Evolutionary conservation across 805 yeast genomes (phyloP).

Genomic region (Starmerella floricola): DNA sequence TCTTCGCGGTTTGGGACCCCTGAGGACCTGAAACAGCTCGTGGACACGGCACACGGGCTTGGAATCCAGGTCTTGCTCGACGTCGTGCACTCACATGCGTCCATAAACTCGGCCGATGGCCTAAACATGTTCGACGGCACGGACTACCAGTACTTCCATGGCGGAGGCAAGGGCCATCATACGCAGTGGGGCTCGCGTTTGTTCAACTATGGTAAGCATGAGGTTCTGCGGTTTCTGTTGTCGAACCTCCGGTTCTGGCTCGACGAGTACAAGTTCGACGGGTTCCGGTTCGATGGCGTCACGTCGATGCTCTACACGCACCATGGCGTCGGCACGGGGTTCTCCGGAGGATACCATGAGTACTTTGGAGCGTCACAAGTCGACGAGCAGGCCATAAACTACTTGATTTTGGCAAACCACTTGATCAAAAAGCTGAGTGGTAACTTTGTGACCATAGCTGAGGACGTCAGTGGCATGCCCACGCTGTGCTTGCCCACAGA

Average conservation of each 20-base stretch:
- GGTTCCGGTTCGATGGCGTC: conserved; percentile 94
- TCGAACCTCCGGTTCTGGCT: conserved; percentile 74
- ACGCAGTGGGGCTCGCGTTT: conserved; percentile 93
- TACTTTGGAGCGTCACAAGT: conserved; percentile 57
- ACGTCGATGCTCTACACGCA: conserved; percentile 85
- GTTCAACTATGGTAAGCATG: conserved; percentile 84
- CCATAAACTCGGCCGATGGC: conserved; percentile 90
- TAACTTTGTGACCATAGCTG: conserved; percentile 70
- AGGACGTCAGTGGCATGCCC: conserved; percentile 96
- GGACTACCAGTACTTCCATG: conserved; percentile 87
- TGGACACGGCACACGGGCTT: conserved; percentile 81
- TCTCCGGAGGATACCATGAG: conserved; percentile 86
- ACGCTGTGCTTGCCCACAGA: conserved; percentile 67
- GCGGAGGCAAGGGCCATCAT: conserved; percentile 80
- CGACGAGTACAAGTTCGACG: conserved; percentile 79
- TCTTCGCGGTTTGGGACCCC: conserved; percentile 92
- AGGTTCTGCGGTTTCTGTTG: conserved; percentile 74
- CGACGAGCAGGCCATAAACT: conserved; percentile 76
- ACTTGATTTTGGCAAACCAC: conserved; percentile 82
- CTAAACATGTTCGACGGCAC: conserved; percentile 88
- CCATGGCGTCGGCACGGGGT: conserved; percentile 81
- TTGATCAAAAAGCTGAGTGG: conserved; percentile 46
- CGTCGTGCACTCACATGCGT: conserved; percentile 92
- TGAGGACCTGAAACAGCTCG: conserved; percentile 78
- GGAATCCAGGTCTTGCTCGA: conserved; percentile 82